These are phyloP conservation scores for Tulasnella calospora DNA, from an alignment of 768 basidiomycete species.

Conservation along the genomic window DNA sequence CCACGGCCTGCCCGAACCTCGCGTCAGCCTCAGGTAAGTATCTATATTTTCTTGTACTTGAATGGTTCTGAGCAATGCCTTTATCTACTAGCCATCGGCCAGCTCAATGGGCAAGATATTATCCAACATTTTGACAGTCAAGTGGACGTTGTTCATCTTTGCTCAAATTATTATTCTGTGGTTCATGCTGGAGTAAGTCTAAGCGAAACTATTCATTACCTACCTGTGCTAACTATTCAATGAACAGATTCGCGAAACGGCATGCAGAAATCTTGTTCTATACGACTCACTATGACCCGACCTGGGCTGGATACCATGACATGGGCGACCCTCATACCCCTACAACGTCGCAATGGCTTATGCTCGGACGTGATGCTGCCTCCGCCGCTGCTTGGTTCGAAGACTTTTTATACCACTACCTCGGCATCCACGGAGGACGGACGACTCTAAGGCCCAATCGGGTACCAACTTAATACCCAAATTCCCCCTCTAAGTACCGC, in stretches of 20 bases:
- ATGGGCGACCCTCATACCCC: conserved; percentile 1
- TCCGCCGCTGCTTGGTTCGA: conserved; percentile 1
- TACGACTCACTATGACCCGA: conserved; percentile 17
- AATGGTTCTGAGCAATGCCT: background rate
- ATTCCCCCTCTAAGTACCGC: background rate
- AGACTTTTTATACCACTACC: background rate
- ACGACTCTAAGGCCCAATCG: background rate
- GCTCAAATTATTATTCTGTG: background rate
- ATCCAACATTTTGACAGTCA: background rate
- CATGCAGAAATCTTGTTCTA: conserved; percentile 13
- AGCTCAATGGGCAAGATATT: background rate
- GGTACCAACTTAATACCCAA: conserved; percentile 6
- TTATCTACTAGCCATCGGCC: background rate
- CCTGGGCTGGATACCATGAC: conserved; percentile 11
- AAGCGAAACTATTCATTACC: background rate
- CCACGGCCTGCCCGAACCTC: background rate
- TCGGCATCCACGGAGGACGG: background rate
- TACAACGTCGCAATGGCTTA: conserved; percentile 20
- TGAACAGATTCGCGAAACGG: background rate
- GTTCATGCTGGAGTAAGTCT: background rate
- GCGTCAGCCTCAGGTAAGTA: background rate
- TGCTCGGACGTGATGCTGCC: conserved; percentile 4
- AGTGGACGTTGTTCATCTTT: conserved; percentile 1
- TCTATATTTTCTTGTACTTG: background rate
- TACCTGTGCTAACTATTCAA: background rate